phyloP scores from a whole-genome alignment of 257 asterid genomes.

The Petunia axillaris region DNA sequence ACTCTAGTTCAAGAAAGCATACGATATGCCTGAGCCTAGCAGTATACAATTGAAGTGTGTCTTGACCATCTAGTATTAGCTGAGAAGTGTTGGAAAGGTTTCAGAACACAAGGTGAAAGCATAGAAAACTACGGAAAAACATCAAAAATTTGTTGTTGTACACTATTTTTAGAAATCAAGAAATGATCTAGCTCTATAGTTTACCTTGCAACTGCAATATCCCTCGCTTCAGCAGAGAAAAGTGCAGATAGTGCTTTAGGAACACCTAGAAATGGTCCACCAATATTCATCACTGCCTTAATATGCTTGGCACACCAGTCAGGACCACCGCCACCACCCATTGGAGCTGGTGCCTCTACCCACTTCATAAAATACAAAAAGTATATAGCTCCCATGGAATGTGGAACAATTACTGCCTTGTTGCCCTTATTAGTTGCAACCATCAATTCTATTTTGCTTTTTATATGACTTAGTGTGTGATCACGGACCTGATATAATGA shows the following conservation, averaged over 20 bases:
- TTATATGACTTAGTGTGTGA: conserved; percentile 69
- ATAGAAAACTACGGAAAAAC: background rate
- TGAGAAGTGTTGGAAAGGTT: no score
- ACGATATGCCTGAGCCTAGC: background rate
- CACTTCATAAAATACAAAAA: conserved; percentile 92
- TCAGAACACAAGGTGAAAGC: background rate
- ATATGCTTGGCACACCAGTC: conserved; percentile 92
- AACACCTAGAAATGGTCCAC: conserved; percentile 77
- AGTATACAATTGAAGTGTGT: no score
- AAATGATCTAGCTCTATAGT: background rate
- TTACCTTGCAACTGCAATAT: conserved; percentile 76
- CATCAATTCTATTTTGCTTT: conserved; percentile 77
- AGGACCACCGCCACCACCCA: conserved; percentile 95
- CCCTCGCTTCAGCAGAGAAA: conserved; percentile 80
- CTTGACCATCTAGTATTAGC: no score
- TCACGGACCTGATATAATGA: conserved; percentile 69
- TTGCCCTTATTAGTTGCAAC: conserved; percentile 77
- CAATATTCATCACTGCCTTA: conserved; percentile 87
- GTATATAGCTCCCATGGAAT: conserved; percentile 88
- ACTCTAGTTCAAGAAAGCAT: background rate
- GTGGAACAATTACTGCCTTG: conserved; percentile 83
- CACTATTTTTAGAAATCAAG: background rate
- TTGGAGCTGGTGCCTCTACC: conserved; percentile 90
- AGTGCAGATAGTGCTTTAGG: conserved; percentile 87
- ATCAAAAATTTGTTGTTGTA: background rate